These are phyloP conservation scores for Saccharomycopsis fermentans DNA, from an alignment of 805 yeast species.

Conservation along the genomic window DNA sequence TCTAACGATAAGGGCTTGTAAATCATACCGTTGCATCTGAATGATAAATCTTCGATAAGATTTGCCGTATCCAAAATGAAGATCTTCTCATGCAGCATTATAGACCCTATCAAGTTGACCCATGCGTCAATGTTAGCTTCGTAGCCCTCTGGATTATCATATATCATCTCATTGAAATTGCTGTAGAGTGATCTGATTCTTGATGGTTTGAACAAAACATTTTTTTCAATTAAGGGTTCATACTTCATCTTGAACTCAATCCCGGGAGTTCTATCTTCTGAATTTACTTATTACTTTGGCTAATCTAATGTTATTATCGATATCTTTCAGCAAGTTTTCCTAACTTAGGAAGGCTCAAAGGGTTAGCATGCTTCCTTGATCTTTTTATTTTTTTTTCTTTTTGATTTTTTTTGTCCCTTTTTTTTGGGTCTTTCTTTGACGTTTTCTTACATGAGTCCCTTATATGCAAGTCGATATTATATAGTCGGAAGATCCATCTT, in stretches of 20 bases:
- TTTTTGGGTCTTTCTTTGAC: neutral
- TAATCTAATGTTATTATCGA: no score
- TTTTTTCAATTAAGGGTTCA: conserved; percentile 6
- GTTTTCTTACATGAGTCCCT: neutral
- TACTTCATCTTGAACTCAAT: neutral
- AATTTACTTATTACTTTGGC: neutral
- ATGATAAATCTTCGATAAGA: conserved; percentile 10
- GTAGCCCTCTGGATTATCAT: conserved; percentile 19
- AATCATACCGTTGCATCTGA: neutral
- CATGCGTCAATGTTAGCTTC: conserved; percentile 18
- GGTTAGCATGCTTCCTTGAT: no score
- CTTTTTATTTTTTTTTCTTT: neutral
- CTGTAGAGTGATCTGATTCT: conserved; percentile 17
- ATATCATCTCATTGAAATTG: conserved; percentile 9
- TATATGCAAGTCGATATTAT: no score
- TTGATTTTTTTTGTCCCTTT: no score
- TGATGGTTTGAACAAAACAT: conserved; percentile 15
- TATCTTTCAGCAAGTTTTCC: no score
- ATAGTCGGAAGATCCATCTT: no score
- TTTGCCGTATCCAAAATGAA: conserved; percentile 7
- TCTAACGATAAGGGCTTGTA: conserved; percentile 16
- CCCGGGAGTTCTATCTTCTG: neutral
- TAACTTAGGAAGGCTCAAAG: no score
- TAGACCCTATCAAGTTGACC: conserved; percentile 10
- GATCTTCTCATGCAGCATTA: conserved; percentile 4